Evolutionary conservation across 2,329 filamentous ascomycete species (phyloP).

Genomic region (Aspergillus persii): DNA sequence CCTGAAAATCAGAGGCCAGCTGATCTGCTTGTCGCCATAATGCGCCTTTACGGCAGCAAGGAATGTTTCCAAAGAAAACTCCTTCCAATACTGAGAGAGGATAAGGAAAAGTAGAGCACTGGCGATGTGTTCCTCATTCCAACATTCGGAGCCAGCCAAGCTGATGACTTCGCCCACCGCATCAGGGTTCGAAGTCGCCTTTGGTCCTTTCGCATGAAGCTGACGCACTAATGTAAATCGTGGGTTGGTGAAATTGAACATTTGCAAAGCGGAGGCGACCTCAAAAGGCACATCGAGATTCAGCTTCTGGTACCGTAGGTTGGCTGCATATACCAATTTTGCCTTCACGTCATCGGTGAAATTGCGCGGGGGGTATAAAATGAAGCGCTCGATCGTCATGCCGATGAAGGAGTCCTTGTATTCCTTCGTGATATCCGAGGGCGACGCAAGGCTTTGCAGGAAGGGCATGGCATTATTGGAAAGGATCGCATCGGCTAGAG

Average conservation of each 20-base stretch:
- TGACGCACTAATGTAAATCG: constrained; percentile 53
- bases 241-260: constrained; percentile 44
- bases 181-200: constrained; percentile 74
- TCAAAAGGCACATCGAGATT: constrained; percentile 42
- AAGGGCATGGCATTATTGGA: constrained; percentile 76
- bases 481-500: constrained; percentile 80
- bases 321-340: constrained; percentile 60
- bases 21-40: constrained; percentile 55
- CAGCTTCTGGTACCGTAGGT: constrained; percentile 67
- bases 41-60: constrained; percentile 58
- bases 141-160: constrained; percentile 58
- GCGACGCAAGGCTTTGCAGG: constrained; percentile 69
- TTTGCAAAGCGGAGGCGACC: constrained; percentile 44
- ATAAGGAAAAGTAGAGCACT: constrained; percentile 71
- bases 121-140: constrained; percentile 79
- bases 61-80: constrained; percentile 66
- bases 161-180: constrained; percentile 60
- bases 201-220: constrained; percentile 72
- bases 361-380: constrained; percentile 80
- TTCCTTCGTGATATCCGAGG: constrained; percentile 62
- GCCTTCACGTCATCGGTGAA: constrained; percentile 77
- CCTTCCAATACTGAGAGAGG: constrained; percentile 61
- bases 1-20: constrained; percentile 69
- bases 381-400: constrained; percentile 77
- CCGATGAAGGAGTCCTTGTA: constrained; percentile 71